These are phyloP conservation scores for Cercospora sesami DNA, from an alignment of 2,329 filamentous ascomycete genomes.

Conservation along the genomic window DNA sequence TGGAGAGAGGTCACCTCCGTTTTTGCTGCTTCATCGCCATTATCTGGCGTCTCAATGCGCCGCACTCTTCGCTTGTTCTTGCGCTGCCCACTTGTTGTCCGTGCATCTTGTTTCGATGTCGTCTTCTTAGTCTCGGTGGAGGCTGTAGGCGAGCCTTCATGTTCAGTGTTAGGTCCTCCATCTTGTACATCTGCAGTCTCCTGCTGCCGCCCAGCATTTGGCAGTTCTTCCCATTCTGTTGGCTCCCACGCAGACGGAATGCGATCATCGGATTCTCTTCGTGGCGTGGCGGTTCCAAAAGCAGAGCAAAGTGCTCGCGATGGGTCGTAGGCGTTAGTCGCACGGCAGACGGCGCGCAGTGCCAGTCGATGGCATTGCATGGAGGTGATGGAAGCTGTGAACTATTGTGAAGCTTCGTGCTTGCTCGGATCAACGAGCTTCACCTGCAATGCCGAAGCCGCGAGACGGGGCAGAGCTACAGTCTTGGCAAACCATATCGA, in stretches of 20 bases:
- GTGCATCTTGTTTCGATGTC: background rate
- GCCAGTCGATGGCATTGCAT: conserved; percentile 25
- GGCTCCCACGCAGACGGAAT: conserved; percentile 10
- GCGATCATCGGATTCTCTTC: conserved; percentile 5
- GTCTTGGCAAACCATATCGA: background rate
- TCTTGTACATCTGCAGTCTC: background rate
- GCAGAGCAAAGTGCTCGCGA: conserved; percentile 27
- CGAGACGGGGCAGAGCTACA: background rate
- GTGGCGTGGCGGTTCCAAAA: conserved; percentile 20
- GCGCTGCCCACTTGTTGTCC: background rate
- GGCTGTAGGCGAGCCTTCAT: background rate
- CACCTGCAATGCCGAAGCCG: background rate
- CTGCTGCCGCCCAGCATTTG: background rate
- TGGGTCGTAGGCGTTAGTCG: conserved; percentile 30
- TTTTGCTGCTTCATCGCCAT: background rate
- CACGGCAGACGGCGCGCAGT: conserved; percentile 25
- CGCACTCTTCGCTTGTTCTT: background rate
- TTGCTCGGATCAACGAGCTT: background rate
- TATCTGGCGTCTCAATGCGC: background rate
- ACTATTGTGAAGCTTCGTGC: conserved; percentile 4
- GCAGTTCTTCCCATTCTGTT: conserved; percentile 9
- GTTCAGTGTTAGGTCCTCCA: background rate
- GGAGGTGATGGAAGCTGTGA: background rate
- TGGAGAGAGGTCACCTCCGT: background rate
- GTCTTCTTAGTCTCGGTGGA: background rate